These are phyloP conservation scores for Xenoacremonium recifei DNA, from an alignment of 2,329 filamentous ascomycete genomes.

Conservation along the genomic window DNA sequence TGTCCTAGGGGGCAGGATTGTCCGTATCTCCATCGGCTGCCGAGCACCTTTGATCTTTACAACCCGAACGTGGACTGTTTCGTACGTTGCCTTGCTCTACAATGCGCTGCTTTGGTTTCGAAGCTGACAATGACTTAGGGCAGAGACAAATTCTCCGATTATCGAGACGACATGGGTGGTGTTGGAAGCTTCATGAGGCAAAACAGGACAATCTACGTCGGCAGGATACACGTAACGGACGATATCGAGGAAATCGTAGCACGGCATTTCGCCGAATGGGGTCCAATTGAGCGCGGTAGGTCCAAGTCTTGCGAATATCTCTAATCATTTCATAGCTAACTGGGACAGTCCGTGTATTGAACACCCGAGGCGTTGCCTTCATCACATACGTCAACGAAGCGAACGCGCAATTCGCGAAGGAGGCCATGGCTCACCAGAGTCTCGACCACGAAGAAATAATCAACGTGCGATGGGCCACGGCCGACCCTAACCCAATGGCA, in stretches of 20 bases:
- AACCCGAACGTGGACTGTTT: constrained; percentile 96
- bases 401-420: constrained; percentile 87
- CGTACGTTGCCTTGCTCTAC: constrained; percentile 29
- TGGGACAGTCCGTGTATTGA: constrained; percentile 69
- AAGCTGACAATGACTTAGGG: too few species aligned
- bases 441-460: constrained; percentile 90
- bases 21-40: constrained; percentile 88
- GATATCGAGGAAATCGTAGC: constrained; percentile 97
- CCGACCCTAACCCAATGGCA: constrained; percentile 92
- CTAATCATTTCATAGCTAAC: constrained; percentile 11
- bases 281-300: constrained; percentile 75
- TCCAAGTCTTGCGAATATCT: background rate
- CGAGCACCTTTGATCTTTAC: constrained; percentile 83
- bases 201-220: constrained; percentile 91
- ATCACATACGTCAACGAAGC: constrained; percentile 91
- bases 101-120: too few species aligned
- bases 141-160: constrained; percentile 89
- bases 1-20: constrained; percentile 90
- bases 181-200: constrained; percentile 92
- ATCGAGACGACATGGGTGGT: constrained; percentile 96
- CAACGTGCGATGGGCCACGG: constrained; percentile 96
- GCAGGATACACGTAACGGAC: constrained; percentile 90
- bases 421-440: constrained; percentile 93
- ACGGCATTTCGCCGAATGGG: constrained; percentile 96
- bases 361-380: constrained; percentile 86